Evolutionary conservation across 2,329 filamentous ascomycete genomes (phyloP).

Genomic region (Thelonectria discophora): DNA sequence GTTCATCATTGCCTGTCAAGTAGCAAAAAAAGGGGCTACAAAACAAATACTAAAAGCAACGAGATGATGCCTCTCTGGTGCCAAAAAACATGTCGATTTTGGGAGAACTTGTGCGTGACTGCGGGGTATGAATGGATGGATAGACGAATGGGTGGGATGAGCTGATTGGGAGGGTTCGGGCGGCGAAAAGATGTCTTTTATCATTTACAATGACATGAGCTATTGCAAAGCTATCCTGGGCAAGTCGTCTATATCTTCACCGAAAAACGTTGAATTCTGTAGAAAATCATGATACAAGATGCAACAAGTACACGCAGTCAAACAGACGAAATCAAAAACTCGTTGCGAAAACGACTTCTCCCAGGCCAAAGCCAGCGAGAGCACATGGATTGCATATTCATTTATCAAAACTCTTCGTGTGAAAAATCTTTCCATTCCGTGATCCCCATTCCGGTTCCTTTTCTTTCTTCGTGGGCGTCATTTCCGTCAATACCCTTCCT

Average conservation of each 20-base stretch:
- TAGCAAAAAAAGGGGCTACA: constrained; percentile 59
- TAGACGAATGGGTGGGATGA: constrained; percentile 12
- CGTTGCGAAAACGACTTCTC: constrained; percentile 26
- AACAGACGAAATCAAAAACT: constrained; percentile 7
- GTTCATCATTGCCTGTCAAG: constrained; percentile 69
- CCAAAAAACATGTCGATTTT: constrained; percentile 29
- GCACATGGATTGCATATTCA: constrained; percentile 30
- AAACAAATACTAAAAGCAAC: constrained; percentile 53
- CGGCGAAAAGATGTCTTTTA: constrained; percentile 30
- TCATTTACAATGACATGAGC: constrained; percentile 25
- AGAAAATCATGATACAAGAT: not conserved
- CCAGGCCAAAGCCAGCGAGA: constrained; percentile 27
- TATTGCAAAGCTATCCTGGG: constrained; percentile 21
- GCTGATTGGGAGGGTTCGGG: constrained; percentile 18
- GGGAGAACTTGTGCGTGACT: constrained; percentile 20
- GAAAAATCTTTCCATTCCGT: constrained; percentile 22
- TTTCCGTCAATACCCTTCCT: constrained; percentile 28
- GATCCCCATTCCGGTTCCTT: constrained; percentile 16
- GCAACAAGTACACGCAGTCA: constrained; percentile 3
- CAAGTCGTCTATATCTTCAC: constrained; percentile 21
- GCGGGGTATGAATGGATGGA: constrained; percentile 21
- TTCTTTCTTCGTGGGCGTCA: constrained; percentile 15
- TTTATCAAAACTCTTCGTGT: constrained; percentile 33
- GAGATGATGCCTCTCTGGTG: constrained; percentile 46
- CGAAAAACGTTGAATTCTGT: not conserved